Conservation (phyloP, 768 basidiomycete species). For the Serpula lacrymans region DNA sequence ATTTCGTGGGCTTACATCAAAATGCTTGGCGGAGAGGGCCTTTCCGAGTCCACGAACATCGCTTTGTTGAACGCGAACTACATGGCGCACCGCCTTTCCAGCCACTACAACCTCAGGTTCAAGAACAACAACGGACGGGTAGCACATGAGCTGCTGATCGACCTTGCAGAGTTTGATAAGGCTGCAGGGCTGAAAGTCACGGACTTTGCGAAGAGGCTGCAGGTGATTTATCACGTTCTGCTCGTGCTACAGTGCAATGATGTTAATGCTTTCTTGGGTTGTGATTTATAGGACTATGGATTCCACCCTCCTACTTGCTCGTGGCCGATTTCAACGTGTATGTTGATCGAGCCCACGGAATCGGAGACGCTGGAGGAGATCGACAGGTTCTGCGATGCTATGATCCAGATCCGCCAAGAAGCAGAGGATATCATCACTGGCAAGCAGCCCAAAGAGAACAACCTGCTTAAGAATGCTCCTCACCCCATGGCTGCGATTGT, state of each 20-base stretch:
- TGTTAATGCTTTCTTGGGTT: constrained; percentile 1
- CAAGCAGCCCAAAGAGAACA: constrained; percentile 87
- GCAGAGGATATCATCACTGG: constrained; percentile 84
- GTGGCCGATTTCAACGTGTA: constrained; percentile 96
- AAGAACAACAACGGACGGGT: constrained; percentile 90
- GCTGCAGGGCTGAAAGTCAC: constrained; percentile 85
- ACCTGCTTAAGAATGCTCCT: constrained; percentile 91
- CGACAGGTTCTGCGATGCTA: constrained; percentile 97
- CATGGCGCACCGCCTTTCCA: constrained; percentile 84
- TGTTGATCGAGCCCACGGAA: constrained; percentile 98
- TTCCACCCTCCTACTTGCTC: constrained; percentile 98
- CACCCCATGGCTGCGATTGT: constrained; percentile 79
- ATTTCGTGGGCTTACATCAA: constrained; percentile 99
- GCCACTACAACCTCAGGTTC: constrained; percentile 83
- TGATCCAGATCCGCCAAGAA: constrained; percentile 94
- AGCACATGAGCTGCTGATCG: constrained; percentile 94
- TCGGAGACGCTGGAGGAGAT: constrained; percentile 93
- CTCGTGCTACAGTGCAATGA: not conserved
- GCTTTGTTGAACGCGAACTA: constrained; percentile 97
- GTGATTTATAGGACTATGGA: constrained; percentile 72
- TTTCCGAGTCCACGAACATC: constrained; percentile 79
- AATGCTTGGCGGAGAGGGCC: constrained; percentile 96
- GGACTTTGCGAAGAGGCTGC: constrained; percentile 95
- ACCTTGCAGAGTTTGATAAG: constrained; percentile 94
- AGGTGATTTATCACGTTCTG: constrained; percentile 44